Base-by-base conservation (phyloP, 805 yeast species). In the Clavispora vitiphila region DNA sequence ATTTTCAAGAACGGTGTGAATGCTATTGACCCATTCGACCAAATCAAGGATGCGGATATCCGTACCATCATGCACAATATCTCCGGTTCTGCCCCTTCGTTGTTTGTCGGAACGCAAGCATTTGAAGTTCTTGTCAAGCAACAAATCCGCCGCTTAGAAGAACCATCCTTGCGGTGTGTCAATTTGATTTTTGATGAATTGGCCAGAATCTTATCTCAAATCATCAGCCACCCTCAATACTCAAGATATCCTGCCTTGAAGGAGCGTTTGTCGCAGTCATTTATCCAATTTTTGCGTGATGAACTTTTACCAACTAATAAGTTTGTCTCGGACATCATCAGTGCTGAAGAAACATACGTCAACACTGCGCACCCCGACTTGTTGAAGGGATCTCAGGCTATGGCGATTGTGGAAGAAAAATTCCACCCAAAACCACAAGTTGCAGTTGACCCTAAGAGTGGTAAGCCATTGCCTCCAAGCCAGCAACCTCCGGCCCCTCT, bases 361-460 rank as follows among this genome's bases (percentile, higher is more conserved):
- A 93, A 93, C 66, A 93, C 99, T 4, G 98, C 96, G 2, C 99
- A 93, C 60, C 97, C 98, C 4, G 98, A 93, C 62, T 78, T 93
- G 57, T 75, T 93, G 54, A 90, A 86, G 62, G 99, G 99, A 36
- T 83, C 95, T 25, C 90, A 85, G 57, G 98, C 98, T 5, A 84
- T 91, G 93, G 81, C 86, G 4, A 81, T 88, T 62, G 96, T 93
- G 25, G 82, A 86, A 61, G 97, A 93, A 53, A 86, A 80, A 62
- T 68, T 88, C 65, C 93, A 80, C 55, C 86, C 87, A 18, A 68
- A 72, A 50, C 83, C 82, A 48, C 88, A 86, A 47, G 79, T 80
- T 27, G 83, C 81, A 38, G 83, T 87, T 40, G 96, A 86, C 63
- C 93, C 96, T 43, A 86, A 88, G 67, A 81, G 95, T 1, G 96